Conservation (phyloP, 1,284 basidiomycete genomes). For the Marasmius sp. region DNA sequence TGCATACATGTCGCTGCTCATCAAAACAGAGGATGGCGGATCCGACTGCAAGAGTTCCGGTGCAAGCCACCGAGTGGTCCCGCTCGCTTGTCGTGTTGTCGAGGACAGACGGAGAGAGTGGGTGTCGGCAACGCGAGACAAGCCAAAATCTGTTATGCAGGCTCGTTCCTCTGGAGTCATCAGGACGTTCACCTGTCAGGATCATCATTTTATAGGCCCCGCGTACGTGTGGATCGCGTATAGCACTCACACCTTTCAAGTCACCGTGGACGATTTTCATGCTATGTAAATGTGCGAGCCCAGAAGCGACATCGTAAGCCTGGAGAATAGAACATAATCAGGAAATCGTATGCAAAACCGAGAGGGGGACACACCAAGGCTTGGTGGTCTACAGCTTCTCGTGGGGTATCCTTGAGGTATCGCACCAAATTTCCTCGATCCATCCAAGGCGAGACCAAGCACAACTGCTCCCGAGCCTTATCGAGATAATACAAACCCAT, state of each 20-base stretch:
- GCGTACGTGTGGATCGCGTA: conserved; percentile 8
- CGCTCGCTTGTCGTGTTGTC: conserved; percentile 6
- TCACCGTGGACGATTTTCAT: conserved; percentile 36
- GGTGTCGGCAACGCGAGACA: conserved; percentile 20
- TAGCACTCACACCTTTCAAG: conserved; percentile 30
- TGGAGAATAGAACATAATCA: not conserved
- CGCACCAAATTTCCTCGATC: conserved; percentile 30
- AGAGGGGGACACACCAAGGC: conserved; percentile 18
- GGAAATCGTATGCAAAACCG: not conserved
- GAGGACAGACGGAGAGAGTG: not conserved
- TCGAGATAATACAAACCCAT: not conserved
- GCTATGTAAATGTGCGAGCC: conserved; percentile 32
- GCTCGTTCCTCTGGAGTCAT: conserved; percentile 17
- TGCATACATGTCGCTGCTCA: not conserved
- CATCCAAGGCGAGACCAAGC: conserved; percentile 29
- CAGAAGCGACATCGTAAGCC: conserved; percentile 29
- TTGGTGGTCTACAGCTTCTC: conserved; percentile 16
- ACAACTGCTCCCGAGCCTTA: not conserved
- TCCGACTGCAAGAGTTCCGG: conserved; percentile 21
- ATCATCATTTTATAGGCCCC: not conserved
- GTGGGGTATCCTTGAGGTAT: conserved; percentile 21
- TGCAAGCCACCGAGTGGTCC: conserved; percentile 23
- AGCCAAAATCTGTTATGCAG: conserved; percentile 36
- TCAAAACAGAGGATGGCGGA: not conserved
- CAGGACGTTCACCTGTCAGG: conserved; percentile 24